Evolutionary conservation across 805 yeast species (phyloP).

Genomic region (Candida wancherniae): DNA sequence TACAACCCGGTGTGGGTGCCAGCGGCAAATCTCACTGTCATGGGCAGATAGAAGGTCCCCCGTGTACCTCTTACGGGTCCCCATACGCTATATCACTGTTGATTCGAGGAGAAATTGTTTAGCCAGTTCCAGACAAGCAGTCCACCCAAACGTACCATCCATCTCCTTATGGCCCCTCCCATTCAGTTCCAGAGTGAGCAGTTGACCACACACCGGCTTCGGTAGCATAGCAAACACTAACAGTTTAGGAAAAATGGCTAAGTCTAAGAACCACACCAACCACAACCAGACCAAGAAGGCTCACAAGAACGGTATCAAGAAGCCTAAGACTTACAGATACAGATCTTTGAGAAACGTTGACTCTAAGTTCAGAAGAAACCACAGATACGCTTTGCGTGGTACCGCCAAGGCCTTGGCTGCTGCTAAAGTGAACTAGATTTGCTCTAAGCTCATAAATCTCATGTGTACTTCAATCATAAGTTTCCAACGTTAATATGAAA

Average conservation of each 20-base stretch:
- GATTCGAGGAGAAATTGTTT: no score
- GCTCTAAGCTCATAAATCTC: no score
- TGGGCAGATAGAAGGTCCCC: background rate
- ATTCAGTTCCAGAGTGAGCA: background rate
- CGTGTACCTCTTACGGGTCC: no score
- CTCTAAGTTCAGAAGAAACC: conserved; percentile 99
- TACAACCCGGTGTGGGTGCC: conserved; percentile 1
- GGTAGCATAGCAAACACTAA: conserved; percentile 20
- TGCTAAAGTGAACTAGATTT: no score
- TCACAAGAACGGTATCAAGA: conserved; percentile 99
- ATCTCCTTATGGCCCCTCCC: no score
- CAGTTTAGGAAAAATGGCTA: conserved; percentile 66
- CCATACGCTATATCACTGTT: no score
- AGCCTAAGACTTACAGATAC: conserved; percentile 97
- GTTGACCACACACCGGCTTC: background rate
- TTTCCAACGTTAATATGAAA: conserved; percentile 14
- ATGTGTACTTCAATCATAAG: conserved; percentile 11
- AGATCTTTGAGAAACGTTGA: conserved; percentile 98
- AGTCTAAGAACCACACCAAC: conserved; percentile 99
- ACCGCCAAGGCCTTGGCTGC: conserved; percentile 86
- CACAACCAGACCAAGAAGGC: conserved; percentile 99
- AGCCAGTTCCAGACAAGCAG: no score
- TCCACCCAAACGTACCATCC: background rate
- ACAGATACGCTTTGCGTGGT: conserved; percentile 98
- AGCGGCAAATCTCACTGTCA: background rate